Evolutionary conservation across 371 early-diverging fungal species (phyloP).

Genomic region (Haplosporangium sp.): DNA sequence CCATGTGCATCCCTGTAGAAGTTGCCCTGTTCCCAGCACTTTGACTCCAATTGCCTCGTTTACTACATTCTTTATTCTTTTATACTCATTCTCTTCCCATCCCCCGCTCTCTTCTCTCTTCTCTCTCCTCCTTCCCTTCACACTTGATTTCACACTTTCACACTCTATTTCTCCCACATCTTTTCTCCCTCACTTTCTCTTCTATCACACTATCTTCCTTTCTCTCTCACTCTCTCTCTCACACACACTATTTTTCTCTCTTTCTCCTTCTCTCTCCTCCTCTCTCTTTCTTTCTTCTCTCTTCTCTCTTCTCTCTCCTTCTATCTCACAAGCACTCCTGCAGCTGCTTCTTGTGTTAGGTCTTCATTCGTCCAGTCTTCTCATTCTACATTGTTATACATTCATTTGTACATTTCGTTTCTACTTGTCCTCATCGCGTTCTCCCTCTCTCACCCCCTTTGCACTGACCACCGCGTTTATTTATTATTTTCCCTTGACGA

Average conservation of each 20-base stretch:
- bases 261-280: not conserved
- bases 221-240: not conserved
- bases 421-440: not conserved
- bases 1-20: not conserved
- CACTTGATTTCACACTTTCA: not conserved
- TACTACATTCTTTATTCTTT: not conserved
- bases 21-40: constrained; percentile 4
- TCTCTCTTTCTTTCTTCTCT: not conserved
- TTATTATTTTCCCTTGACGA: constrained; percentile 20
- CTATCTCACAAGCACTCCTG: not conserved
- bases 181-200: not conserved
- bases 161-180: not conserved
- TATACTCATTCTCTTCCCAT: not conserved
- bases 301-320: not conserved
- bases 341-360: not conserved
- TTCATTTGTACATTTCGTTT: constrained; percentile 1
- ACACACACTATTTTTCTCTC: not conserved
- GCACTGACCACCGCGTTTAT: constrained; percentile 32
- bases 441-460: not conserved
- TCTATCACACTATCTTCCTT: no score
- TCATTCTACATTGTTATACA: not conserved
- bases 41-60: not conserved
- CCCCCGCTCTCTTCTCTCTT: not conserved
- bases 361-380: not conserved
- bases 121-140: not conserved